A percentile compares a stretch with the other conserved stretches of the same genome.
phyloP scores from a whole-genome alignment of 1,284 basidiomycete genomes.

The Dichomitus squalens region DNA sequence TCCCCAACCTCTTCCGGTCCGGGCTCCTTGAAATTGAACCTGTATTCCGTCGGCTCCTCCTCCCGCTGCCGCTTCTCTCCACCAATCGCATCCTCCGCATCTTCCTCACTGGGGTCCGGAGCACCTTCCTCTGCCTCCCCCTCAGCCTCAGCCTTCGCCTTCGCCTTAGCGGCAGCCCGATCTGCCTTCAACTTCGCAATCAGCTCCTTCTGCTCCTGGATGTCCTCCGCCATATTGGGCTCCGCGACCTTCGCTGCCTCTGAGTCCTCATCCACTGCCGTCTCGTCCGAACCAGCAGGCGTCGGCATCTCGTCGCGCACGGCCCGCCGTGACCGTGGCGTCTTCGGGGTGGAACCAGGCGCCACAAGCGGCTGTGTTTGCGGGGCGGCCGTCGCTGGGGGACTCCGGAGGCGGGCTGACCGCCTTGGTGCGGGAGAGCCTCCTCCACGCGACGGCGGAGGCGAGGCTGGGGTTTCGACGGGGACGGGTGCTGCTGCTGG shows the following conservation, averaged over 20 bases:
- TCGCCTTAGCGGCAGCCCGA: constrained; percentile 36
- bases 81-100: constrained; percentile 31
- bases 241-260: constrained; percentile 57
- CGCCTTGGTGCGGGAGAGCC: constrained; percentile 39
- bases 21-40: constrained; percentile 64
- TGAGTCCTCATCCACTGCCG: constrained; percentile 60
- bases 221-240: constrained; percentile 66
- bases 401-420: constrained; percentile 56
- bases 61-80: constrained; percentile 52
- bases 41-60: constrained; percentile 50
- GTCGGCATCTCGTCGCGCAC: constrained; percentile 45
- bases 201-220: constrained; percentile 71
- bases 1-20: constrained; percentile 51
- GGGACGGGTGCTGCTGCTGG: constrained; percentile 20
- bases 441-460: constrained; percentile 29
- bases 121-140: constrained; percentile 16
- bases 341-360: constrained; percentile 36
- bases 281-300: constrained; percentile 60
- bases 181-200: constrained; percentile 67
- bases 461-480: constrained; percentile 21
- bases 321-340: constrained; percentile 39
- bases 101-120: constrained; percentile 7
- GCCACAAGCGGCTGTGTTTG: constrained; percentile 34
- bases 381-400: constrained; percentile 27
- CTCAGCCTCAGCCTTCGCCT: constrained; percentile 24